Evolutionary conservation across 441 rosid species (phyloP).

Genomic region (Manihot esculenta): DNA sequence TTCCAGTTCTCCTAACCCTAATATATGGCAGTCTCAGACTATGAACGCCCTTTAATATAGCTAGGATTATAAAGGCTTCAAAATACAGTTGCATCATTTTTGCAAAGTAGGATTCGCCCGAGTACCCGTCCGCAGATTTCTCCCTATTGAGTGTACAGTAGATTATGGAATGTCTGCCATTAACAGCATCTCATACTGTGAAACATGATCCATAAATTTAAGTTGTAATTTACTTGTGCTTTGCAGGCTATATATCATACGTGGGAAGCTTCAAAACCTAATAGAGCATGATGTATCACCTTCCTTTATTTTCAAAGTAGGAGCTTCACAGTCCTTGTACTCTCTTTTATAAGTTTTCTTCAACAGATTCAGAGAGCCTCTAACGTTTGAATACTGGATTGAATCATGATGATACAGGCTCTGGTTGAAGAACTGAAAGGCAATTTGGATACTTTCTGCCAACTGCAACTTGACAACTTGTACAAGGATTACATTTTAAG

Average conservation of each 20-base stretch:
- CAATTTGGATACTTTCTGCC: constrained; percentile 34
- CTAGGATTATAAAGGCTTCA: too few species aligned
- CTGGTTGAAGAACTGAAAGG: constrained; percentile 46
- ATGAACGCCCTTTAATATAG: too few species aligned
- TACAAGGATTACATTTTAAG: constrained; percentile 44
- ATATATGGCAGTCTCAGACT: too few species aligned
- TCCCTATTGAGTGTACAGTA: too few species aligned
- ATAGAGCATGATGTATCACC: constrained; percentile 55
- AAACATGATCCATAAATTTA: neutral
- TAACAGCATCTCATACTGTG: too few species aligned
- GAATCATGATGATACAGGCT: constrained; percentile 30
- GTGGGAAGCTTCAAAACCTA: constrained; percentile 54
- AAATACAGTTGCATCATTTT: too few species aligned
- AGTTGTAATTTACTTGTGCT: neutral
- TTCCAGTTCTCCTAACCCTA: too few species aligned
- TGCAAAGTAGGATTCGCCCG: too few species aligned
- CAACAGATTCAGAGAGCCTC: neutral
- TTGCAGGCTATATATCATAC: constrained; percentile 52
- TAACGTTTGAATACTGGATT: neutral
- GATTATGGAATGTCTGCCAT: too few species aligned
- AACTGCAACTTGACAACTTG: constrained; percentile 30
- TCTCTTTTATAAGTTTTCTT: neutral
- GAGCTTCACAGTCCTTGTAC: neutral
- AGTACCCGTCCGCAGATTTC: too few species aligned
- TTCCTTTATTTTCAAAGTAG: constrained; percentile 42